phyloP scores from a whole-genome alignment of 2,329 filamentous ascomycete genomes.

The Paraconiothyrium brasiliense region DNA sequence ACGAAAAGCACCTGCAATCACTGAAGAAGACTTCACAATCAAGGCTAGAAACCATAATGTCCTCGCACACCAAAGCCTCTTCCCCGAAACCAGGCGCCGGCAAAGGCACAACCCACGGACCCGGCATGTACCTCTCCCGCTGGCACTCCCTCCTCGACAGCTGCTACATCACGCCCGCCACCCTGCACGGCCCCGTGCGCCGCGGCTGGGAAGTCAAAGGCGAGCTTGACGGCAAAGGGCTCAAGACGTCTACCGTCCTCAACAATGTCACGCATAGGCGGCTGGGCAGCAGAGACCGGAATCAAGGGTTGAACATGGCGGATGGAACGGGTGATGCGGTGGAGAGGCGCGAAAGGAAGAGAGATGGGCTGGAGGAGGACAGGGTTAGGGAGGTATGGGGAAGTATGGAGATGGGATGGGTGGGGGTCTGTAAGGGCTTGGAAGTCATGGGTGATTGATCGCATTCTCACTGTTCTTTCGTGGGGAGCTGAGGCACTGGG shows the following conservation, averaged over 20 bases:
- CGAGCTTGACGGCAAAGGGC: conserved; percentile 45
- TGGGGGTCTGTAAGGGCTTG: conserved; percentile 42
- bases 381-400: conserved; percentile 42
- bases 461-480: too few species aligned
- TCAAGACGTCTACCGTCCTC: conserved; percentile 35
- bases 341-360: conserved; percentile 41
- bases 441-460: conserved; percentile 44
- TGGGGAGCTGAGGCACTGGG: too few species aligned
- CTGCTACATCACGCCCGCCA: conserved; percentile 73
- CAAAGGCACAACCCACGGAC: conserved; percentile 63
- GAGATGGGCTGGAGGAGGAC: conserved; percentile 43
- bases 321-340: conserved; percentile 38
- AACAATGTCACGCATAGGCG: conserved; percentile 20
- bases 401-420: conserved; percentile 43
- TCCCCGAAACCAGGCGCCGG: conserved; percentile 5
- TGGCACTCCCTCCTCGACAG: conserved; percentile 77
- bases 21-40: conserved; percentile 64
- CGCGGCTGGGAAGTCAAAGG: conserved; percentile 51
- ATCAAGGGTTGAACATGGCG: conserved; percentile 23
- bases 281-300: conserved; percentile 23
- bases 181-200: conserved; percentile 62
- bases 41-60: conserved; percentile 67
- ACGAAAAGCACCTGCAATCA: conserved; percentile 67
- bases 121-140: conserved; percentile 75
- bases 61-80: conserved; percentile 17